These are phyloP conservation scores for Pseudopyrenochaeta lycopersici DNA, from an alignment of 2,329 filamentous ascomycete species.

Conservation along the genomic window DNA sequence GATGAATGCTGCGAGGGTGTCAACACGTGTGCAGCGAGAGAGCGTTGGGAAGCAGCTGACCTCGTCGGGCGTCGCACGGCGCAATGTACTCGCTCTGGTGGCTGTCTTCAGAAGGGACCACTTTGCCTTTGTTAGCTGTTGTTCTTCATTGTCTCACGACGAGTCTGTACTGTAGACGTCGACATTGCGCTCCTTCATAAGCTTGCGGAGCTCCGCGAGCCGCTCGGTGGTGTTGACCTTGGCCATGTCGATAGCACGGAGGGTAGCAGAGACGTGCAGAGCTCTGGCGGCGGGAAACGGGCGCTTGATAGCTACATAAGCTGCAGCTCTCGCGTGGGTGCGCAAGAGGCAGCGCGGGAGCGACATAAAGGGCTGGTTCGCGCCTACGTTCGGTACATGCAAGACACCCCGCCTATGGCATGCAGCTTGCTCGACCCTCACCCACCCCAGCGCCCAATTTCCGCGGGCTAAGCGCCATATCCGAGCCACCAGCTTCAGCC, in stretches of 20 bases:
- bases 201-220: constrained; percentile 76
- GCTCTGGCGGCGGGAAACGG: constrained; percentile 24
- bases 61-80: constrained; percentile 88
- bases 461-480: constrained; percentile 2
- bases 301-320: constrained; percentile 34
- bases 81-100: constrained; percentile 99
- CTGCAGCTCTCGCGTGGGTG: constrained; percentile 36
- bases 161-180: constrained; percentile 82
- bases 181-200: constrained; percentile 88
- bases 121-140: constrained; percentile 62
- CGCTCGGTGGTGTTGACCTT: constrained; percentile 80
- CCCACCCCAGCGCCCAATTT: constrained; percentile 6
- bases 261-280: constrained; percentile 42
- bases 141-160: constrained; percentile 27
- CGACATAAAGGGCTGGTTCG: constrained; percentile 35
- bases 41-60: constrained; percentile 48
- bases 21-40: constrained; percentile 32
- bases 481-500: constrained; percentile 7
- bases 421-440: constrained; percentile 14
- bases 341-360: constrained; percentile 39
- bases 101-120: constrained; percentile 95
- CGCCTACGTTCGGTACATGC: constrained; percentile 31
- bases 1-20: constrained; percentile 72
- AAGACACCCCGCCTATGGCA: constrained; percentile 28
- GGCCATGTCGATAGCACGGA: constrained; percentile 69